Evolutionary conservation across 1,139 yeast genomes (phyloP), one percentile per base, ranked within the genome.

Genomic region (Debaryomyces nepalensis): DNA sequence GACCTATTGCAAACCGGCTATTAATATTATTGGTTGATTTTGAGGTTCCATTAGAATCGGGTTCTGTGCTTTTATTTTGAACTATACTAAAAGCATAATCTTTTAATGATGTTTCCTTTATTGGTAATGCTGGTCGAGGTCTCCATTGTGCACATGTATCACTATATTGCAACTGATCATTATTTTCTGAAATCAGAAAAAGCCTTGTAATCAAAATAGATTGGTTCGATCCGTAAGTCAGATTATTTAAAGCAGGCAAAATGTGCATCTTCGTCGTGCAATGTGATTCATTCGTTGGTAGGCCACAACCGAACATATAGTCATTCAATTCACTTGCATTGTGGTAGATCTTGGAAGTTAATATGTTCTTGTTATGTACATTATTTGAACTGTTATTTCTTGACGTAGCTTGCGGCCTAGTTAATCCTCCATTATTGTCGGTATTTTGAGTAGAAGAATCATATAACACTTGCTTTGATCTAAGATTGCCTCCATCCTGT

Each of bases 231-330:
- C 66, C 70, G 39, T 54, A 57, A 3, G 60, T 49, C 48, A 56
- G 58, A 39, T 55, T 60, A 38, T 71, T 63, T 14, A 76, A 52
- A 2, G 70, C 58, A 0, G 82, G 82, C 14, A 79, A 56, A 22
- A 66, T 53, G 54, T 79, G 83, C 6, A 79, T 53, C 47, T 79
- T 79, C 2, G 79, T 75, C 12, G 71, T 58, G 19, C 68, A 56
- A 26, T 65, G 66, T n/a, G 66, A 58, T 46, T 79, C 82, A 47
- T 68, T 75, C 4, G 76, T 62, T 10, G 82, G 80, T 26, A 79
- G 57, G 0, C 83, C 83, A 45, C 79, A 75, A 4, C 84, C 84
- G 57, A 78, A 79, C 77, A 78, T 75, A 50, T 70, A 76, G 45
- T 75, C 75, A 36, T 75, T 68, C 26, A 79, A 54, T 46, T 79